A percentile compares a stretch with the other conserved stretches of the same genome.
These are phyloP conservation scores for Carex pumila DNA, from an alignment of 176 grass and related monocot genomes.

Conservation along the genomic window DNA sequence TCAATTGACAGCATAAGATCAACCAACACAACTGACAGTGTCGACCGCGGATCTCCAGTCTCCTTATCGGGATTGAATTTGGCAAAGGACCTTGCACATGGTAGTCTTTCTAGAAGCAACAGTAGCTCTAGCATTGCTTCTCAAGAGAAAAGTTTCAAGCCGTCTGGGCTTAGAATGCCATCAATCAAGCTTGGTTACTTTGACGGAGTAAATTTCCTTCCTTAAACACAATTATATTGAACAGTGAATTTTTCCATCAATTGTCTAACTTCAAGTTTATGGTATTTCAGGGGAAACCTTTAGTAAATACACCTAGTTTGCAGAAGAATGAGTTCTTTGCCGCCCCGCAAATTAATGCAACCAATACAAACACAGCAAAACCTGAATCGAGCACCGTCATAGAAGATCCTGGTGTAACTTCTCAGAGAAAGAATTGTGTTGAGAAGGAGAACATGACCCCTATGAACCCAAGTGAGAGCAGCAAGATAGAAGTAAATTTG, in stretches of 20 bases:
- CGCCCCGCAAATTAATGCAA: not conserved
- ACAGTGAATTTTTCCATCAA: not conserved
- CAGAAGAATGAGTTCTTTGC: not conserved
- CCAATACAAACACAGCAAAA: not conserved
- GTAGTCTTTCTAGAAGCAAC: constrained; percentile 23
- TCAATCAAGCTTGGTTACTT: constrained; percentile 76
- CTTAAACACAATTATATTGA: constrained; percentile 1
- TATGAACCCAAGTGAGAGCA: not conserved
- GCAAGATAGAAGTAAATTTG: not conserved
- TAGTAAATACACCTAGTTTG: constrained; percentile 21
- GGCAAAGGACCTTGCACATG: not conserved
- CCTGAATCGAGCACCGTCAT: not conserved
- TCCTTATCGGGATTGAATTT: constrained; percentile 17
- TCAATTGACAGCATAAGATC: constrained; percentile 77
- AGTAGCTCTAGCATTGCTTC: constrained; percentile 28
- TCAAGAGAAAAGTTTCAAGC: constrained; percentile 45
- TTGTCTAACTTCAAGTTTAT: constrained; percentile 10
- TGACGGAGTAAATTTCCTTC: constrained; percentile 52
- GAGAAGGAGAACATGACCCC: constrained; percentile 15
- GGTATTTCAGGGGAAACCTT: constrained; percentile 43
- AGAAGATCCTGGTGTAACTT: not conserved
- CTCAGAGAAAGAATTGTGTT: not conserved
- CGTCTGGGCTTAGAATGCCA: constrained; percentile 62
- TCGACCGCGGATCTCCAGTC: not conserved
- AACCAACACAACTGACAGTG: constrained; percentile 7